Evolutionary conservation across 306 rosid genomes (phyloP), one percentile per base, ranked within the genome.

Genomic region (Quercus glauca): DNA sequence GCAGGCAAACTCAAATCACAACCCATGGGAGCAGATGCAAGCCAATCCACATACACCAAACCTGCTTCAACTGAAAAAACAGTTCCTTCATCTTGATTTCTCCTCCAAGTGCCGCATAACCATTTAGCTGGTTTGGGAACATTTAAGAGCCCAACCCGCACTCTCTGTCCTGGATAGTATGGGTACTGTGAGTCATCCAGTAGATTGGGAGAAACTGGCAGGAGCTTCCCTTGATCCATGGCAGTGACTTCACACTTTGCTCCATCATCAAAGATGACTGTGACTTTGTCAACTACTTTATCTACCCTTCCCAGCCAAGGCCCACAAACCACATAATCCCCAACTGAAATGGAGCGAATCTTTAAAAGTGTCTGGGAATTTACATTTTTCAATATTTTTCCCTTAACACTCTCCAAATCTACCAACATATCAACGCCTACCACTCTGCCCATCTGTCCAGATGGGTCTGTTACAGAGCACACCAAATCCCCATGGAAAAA

Each of bases 111-210:
- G 37, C 97, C 89, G 76, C 96, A 90, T n/a, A 95, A 81, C 98
- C 97, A 91, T 81, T 89, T 83, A 67, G 89, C 84, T 56, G 98
- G 76, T 71, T 87, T 90, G 64, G 98, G 86, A 85, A 77, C 86
- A 58, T 84, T 79, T 64, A 96, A 87, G 63, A 83, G 85, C 81
- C 84, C 83, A 60, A 93, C 86, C 84, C 82, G 82, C 63, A 96
- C 97, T 89, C 97, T 96, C 83, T 88, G 99, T 68, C 99, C 99
- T 37, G 98, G 99, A 85, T 91, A 96, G 72, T 89, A 93, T 55
- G 97, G 96, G 82, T 83, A 96, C 85, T 91, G 98, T 7, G 85
- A 83, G 81, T 96, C 99, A 76, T 96, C 97, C 69, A 96, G 92
- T 65, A 85, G 75, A 85, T 87, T 86, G 58, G 81, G 87, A 80